Base-by-base conservation (phyloP, 2,329 filamentous ascomycete species). In the Mycosphaerella sp. region DNA sequence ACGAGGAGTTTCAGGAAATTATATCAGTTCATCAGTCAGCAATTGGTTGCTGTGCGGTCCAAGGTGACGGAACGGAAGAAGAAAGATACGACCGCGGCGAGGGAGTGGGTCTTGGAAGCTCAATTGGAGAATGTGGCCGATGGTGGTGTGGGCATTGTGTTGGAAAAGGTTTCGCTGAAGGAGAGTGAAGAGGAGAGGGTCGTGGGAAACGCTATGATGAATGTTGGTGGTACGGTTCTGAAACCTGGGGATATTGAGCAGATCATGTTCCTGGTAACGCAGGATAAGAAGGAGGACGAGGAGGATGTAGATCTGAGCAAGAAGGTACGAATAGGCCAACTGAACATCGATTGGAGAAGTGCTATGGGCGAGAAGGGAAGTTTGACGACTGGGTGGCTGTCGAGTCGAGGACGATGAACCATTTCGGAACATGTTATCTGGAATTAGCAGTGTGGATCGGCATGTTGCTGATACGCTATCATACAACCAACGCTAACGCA, bases 81-180 rank as follows among this genome's bases (percentile, higher is more conserved):
- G 2, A 62, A 71, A 9, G 71, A 67, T 44, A 71, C 72, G 16
- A 69, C 67, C 34, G 61, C 70, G 39, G 61, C 71, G 39, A 68
- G 70, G 50, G 54, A 60, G 41, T 95, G 88, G 79, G 83, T 88
- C 12, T 76, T 98, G 44, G 93, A 98, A 70, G 93, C 91, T 21
- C 93, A 98, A 72, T 71, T 98, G 52, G 93, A 98, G 74, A 98
- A 97, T 69, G 87, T 90, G 65, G 88, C 88, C 41, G 90, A 96
- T 65, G 88, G 88, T 41, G 90, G 96, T 66, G 84, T 84, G 40
- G 75, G 83, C 4, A 85, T 97, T 58, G 81, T 87, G 64, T 77
- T 98, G 45, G 87, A 95, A 70, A 77, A 52, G 32, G 59, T 66
- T n/a, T 55, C 52, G 55, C 45, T 68, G 54, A 63, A 57, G 40